phyloP scores from a whole-genome alignment of 2,329 filamentous ascomycete species.

The Phialemoniopsis sp. region DNA sequence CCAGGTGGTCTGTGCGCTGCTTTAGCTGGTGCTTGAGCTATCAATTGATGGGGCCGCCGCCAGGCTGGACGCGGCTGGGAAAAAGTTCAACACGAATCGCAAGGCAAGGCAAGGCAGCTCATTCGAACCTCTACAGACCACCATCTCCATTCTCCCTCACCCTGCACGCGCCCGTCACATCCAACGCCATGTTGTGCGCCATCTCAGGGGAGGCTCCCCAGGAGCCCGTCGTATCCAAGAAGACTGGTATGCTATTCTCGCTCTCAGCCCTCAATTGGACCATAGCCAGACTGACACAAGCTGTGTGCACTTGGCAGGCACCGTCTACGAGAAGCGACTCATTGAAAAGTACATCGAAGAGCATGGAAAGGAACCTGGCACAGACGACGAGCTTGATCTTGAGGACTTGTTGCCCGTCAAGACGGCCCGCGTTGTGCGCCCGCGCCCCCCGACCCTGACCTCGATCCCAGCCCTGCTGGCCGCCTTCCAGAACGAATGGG shows the following conservation, averaged over 20 bases:
- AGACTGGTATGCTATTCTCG: constrained; percentile 65
- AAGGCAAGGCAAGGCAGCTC: too few species aligned
- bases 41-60: too few species aligned
- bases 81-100: too few species aligned
- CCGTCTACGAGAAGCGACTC: constrained; percentile 90
- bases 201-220: constrained; percentile 94
- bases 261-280: constrained; percentile 1
- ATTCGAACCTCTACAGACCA: too few species aligned
- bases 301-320: constrained; percentile 45
- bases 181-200: constrained; percentile 21
- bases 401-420: constrained; percentile 90
- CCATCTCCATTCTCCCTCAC: too few species aligned
- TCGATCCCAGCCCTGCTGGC: constrained; percentile 93
- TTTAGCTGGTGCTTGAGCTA: too few species aligned
- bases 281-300: constrained; percentile 9
- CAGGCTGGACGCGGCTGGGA: too few species aligned
- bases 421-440: constrained; percentile 76
- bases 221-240: constrained; percentile 89
- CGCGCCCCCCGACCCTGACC: constrained; percentile 87
- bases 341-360: constrained; percentile 94
- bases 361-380: constrained; percentile 88
- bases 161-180: constrained; percentile 1
- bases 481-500: constrained; percentile 98
- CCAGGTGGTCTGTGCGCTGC: too few species aligned
- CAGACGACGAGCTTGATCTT: constrained; percentile 74